Base-by-base conservation (phyloP, 352 stramenopile species). In the Phytopythium mirpurense region DNA sequence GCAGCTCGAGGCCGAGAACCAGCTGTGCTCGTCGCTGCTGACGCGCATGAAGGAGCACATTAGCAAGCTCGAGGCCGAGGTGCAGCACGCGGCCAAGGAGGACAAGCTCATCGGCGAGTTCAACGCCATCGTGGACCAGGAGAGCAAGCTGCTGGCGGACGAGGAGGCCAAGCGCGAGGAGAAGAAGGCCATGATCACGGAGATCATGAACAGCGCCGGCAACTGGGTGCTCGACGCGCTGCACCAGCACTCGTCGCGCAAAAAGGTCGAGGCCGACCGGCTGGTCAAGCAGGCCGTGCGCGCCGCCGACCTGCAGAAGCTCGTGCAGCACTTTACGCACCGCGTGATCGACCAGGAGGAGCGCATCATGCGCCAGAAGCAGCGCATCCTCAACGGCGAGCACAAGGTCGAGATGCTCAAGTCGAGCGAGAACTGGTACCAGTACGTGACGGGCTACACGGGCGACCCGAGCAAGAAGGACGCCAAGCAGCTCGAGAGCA, bases 381-480 rank as follows among this genome's bases (percentile, higher is more conserved):
- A 94, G 70, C 84, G 84, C 34, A 94, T 94, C 59, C 62, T 94
- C 16, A 90, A 93, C 58, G 79, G 84, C 54, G 84, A 94, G 59
- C 84, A 94, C 75, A 94, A 94, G 76, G 78, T 94, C 1, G 81
- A 94, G 67, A 94, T 94, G 84, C 84, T 94, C 57, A 94, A 94
- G 74, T 88, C 75, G 8, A 88, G 75, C 3, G 84, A 94, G 67
- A 93, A 91, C 70, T 94, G 84, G 84, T 94, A 87, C 66, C 74
- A 93, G 63, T 92, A 92, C 65, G 84, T 92, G 18, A 94, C 81
- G 40, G 74, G 82, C 29, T 75, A 90, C 66, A 68, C 70, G 8
- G 65, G 67, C 6, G 79, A 94, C 67, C 63, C 84, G 36, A 75
- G 83, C 54, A 91, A 90, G 70, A 91, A 94, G 68, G 84, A 94